Base-by-base conservation (phyloP, 495 filamentous ascomycete genomes). In the Talaromyces borbonicus region DNA sequence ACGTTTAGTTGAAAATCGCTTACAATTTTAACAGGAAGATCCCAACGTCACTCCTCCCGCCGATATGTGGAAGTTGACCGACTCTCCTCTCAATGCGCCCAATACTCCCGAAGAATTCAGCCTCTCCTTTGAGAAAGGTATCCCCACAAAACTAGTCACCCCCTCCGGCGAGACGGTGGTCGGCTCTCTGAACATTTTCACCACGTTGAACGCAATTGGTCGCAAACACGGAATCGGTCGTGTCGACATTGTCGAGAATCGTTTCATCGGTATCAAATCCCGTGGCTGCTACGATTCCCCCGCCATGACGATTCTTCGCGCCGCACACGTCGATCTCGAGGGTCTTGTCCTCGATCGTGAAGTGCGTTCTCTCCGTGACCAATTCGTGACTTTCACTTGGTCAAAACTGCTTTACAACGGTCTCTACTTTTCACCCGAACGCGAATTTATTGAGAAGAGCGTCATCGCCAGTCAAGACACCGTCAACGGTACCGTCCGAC, bases 211-310 rank as follows among this genome's bases (percentile, higher is more conserved):
- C 71, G 65, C 75, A 43, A 89, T 95, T 56, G 90, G 77, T 46
- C 74, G 78, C 51, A 74, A 67, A 40, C 61, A 90, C 62, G 90
- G 90, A 58, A 73, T 95, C 49, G 90, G 90, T 52, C 71, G 90
- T 57, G 83, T 95, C 52, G 89, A 95, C 58, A 95, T 95, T 55
- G 90, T 75, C 41, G 89, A 95, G 76, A 87, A 84, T 67, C 77
- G 85, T 36, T 90, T 87, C 69, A 86, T 90, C 56, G 85, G 79
- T 54, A 68, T 92, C 58, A 93, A 94, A 77, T 81, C 75, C 60
- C 79, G 88, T 56, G 89, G 89, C 54, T 94, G 89, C 77, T 95
- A 95, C 72, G 90, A 95, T 65, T 87, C 35, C 90, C 85, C 42
- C 78, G 79, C 65, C 24, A 49, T 49, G 47, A 49, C 47, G 1